These are phyloP conservation scores for Gymnopus androsaceus DNA, from an alignment of 1,284 basidiomycete species.

Conservation along the genomic window DNA sequence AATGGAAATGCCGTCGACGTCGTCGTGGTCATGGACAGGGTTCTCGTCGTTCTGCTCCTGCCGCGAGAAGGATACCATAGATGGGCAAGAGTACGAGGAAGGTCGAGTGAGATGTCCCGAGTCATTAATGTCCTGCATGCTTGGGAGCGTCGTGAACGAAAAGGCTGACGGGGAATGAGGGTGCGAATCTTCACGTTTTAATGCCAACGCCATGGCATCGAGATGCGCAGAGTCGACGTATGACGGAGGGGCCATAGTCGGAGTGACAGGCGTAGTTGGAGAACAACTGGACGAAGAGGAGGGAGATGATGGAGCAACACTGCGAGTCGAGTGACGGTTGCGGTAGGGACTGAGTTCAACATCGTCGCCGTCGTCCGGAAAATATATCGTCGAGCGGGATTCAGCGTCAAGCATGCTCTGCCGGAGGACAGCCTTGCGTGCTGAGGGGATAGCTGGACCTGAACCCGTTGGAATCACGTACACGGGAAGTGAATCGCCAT, in stretches of 20 bases:
- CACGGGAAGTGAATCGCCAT: background rate
- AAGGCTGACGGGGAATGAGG: background rate
- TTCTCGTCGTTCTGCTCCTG: background rate
- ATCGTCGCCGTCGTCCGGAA: background rate
- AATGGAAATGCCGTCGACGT: slow-evolving; percentile 4
- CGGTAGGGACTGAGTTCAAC: background rate
- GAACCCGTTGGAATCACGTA: background rate
- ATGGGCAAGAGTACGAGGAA: background rate
- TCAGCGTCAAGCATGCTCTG: background rate
- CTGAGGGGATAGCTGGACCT: background rate
- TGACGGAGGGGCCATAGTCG: background rate
- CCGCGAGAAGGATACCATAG: background rate
- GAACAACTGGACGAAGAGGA: background rate
- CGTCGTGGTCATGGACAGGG: background rate
- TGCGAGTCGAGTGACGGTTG: background rate
- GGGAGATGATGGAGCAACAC: background rate
- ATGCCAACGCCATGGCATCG: background rate
- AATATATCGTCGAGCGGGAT: background rate
- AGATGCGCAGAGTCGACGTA: background rate
- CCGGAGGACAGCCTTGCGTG: background rate
- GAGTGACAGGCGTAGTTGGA: background rate
- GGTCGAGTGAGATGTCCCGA: background rate
- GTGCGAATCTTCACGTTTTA: background rate
- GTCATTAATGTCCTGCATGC: background rate
- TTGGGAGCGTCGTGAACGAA: background rate